These are phyloP conservation scores for Rachicladosporium sp. DNA, from an alignment of 2,329 filamentous ascomycete species.

Conservation along the genomic window DNA sequence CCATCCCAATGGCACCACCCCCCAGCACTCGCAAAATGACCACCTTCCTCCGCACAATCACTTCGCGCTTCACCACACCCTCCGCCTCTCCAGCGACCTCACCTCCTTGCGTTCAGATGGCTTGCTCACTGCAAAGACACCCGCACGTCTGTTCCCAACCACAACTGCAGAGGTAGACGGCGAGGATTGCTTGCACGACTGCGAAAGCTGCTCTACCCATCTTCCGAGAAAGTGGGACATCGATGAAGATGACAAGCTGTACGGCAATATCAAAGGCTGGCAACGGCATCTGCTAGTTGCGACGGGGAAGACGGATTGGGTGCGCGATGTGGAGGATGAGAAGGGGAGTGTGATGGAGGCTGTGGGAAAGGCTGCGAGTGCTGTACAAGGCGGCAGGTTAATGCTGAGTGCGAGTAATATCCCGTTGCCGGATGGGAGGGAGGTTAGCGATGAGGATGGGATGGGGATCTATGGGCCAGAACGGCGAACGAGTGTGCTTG, in stretches of 20 bases:
- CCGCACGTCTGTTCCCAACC: conserved; percentile 54
- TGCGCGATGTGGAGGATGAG: conserved; percentile 77
- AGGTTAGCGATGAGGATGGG: conserved; percentile 38
- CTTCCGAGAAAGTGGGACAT: conserved; percentile 65
- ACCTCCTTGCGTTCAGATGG: conserved; percentile 20
- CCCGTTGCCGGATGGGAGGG: conserved; percentile 48
- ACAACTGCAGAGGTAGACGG: conserved; percentile 70
- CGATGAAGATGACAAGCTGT: conserved; percentile 66
- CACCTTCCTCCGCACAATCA: conserved; percentile 13
- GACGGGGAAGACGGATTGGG: conserved; percentile 95
- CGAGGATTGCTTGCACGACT: conserved; percentile 81
- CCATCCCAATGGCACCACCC: conserved; percentile 4
- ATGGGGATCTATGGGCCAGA: conserved; percentile 39
- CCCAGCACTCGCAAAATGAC: conserved; percentile 12
- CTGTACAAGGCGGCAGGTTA: conserved; percentile 42
- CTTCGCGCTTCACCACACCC: conserved; percentile 13
- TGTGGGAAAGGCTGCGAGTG: conserved; percentile 26
- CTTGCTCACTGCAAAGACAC: conserved; percentile 36
- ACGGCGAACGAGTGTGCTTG: conserved; percentile 63
- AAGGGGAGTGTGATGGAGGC: conserved; percentile 49
- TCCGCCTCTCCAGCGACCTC: conserved; percentile 13
- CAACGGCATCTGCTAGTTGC: conserved; percentile 81
- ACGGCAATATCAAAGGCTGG: conserved; percentile 78
- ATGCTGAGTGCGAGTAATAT: conserved; percentile 93
- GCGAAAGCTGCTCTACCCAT: conserved; percentile 62